These are phyloP conservation scores for Nakazawaea ishiwadae DNA, from an alignment of 805 yeast genomes.

Conservation along the genomic window DNA sequence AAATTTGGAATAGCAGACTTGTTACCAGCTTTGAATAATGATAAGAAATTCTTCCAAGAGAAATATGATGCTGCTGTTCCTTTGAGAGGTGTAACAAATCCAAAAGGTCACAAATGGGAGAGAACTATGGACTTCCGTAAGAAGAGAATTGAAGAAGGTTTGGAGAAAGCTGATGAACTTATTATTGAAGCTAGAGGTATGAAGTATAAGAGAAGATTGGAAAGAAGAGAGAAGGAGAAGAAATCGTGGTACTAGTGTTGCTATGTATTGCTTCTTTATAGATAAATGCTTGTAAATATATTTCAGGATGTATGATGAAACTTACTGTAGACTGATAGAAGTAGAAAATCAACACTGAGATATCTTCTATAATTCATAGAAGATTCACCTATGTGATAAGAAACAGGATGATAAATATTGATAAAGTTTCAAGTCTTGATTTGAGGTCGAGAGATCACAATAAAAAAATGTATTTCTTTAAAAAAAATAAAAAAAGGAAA, in stretches of 20 bases:
- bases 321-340: too few species aligned
- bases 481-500: too few species aligned
- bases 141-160: slow-evolving; percentile 59
- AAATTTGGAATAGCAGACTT: slow-evolving; percentile 76
- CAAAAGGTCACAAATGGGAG: slow-evolving; percentile 82
- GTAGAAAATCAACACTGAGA: too few species aligned
- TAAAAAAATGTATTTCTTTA: too few species aligned
- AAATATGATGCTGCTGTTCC: slow-evolving; percentile 65
- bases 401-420: too few species aligned
- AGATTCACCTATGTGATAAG: too few species aligned
- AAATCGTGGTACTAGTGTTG: slow-evolving; percentile 27
- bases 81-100: slow-evolving; percentile 71
- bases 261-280: background rate
- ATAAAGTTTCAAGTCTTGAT: too few species aligned
- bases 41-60: slow-evolving; percentile 71
- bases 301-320: background rate
- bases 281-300: background rate
- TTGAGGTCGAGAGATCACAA: too few species aligned
- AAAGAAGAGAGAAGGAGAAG: slow-evolving; percentile 32
- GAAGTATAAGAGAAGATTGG: slow-evolving; percentile 39
- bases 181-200: slow-evolving; percentile 62
- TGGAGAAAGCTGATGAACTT: slow-evolving; percentile 60
- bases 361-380: too few species aligned
- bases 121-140: slow-evolving; percentile 56
- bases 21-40: slow-evolving; percentile 59